Percentiles rank a stretch among this genome's conserved stretches.
These are phyloP conservation scores for Fusarium gaditjirri DNA, from an alignment of 2,329 filamentous ascomycete species.

Conservation along the genomic window DNA sequence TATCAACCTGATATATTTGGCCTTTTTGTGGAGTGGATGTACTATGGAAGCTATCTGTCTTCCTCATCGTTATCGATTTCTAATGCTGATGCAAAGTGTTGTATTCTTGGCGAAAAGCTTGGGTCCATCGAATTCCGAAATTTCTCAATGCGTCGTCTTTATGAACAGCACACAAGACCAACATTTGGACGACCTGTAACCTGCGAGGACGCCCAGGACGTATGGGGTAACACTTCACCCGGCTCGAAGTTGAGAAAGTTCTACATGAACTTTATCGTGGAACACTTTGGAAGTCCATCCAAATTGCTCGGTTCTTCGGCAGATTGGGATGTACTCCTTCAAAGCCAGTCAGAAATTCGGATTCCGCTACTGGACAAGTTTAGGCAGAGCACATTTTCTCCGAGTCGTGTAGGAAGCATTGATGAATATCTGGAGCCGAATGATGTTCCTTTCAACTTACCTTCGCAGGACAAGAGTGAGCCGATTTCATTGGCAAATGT, in stretches of 20 bases:
- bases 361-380: neutral
- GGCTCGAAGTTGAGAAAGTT: neutral
- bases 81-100: neutral
- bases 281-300: neutral
- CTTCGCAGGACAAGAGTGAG: neutral
- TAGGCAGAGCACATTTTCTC: neutral
- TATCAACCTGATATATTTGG: neutral
- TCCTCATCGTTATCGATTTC: accelerated
- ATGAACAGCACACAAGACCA: neutral
- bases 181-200: neutral
- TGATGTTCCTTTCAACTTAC: accelerated
- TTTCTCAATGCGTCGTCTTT: neutral
- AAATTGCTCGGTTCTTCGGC: neutral
- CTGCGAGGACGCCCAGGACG: neutral
- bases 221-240: neutral
- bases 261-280: neutral
- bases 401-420: neutral
- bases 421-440: neutral
- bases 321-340: neutral
- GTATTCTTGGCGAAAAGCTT: neutral
- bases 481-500: no score
- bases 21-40: neutral
- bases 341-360: neutral
- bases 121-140: neutral
- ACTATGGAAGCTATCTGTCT: neutral